phyloP scores from a whole-genome alignment of 768 basidiomycete species.

The Panaeolus papilionaceus region DNA sequence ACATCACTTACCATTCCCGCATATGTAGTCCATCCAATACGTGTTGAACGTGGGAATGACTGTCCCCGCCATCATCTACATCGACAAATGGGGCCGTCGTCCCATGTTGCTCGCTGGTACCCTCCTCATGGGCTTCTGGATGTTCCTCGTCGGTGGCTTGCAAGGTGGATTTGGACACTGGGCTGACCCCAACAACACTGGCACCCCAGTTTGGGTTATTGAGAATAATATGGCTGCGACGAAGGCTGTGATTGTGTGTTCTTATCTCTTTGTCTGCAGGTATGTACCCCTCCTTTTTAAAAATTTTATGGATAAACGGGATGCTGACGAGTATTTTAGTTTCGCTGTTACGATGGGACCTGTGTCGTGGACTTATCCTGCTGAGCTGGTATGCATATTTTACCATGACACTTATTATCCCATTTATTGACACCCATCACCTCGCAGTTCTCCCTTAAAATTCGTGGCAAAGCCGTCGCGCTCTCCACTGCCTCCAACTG shows the following conservation, averaged over 20 bases:
- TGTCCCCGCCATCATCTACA: constrained; percentile 62
- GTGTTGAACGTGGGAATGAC: constrained; percentile 56
- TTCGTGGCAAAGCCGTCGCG: constrained; percentile 64
- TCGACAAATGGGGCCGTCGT: constrained; percentile 81
- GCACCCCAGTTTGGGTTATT: constrained; percentile 56
- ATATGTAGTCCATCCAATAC: constrained; percentile 67
- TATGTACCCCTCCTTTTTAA: constrained; percentile 13
- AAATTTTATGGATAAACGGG: not conserved
- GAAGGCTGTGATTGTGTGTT: constrained; percentile 77
- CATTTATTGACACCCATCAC: not conserved
- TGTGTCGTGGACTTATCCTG: constrained; percentile 76
- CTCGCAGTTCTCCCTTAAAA: constrained; percentile 59
- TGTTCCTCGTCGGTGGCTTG: constrained; percentile 78
- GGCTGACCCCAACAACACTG: constrained; percentile 48
- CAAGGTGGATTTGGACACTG: constrained; percentile 73
- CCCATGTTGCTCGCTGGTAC: constrained; percentile 75
- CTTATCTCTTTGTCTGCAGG: constrained; percentile 77
- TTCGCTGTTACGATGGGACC: constrained; percentile 83
- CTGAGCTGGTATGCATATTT: constrained; percentile 54
- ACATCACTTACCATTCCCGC: not conserved
- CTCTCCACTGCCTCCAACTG: constrained; percentile 63
- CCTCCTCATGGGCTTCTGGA: constrained; percentile 75
- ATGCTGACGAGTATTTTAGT: constrained; percentile 26
- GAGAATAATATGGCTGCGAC: constrained; percentile 58
- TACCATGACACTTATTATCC: not conserved